Evolutionary conservation across 192 early-diverging fungal genomes (phyloP).

Genomic region (Backusella mclennaniae): DNA sequence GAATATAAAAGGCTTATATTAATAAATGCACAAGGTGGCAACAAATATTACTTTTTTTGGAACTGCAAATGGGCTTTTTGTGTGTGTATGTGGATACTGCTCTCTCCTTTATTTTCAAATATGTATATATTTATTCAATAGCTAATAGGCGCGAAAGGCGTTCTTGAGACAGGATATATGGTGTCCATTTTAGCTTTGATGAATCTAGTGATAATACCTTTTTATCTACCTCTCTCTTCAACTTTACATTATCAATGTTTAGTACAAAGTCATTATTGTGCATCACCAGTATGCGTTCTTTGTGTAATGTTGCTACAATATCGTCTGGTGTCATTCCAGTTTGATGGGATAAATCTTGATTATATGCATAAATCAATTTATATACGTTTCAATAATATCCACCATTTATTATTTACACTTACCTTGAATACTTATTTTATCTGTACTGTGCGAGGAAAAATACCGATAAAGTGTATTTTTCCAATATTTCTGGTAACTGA

Average conservation of each 20-base stretch:
- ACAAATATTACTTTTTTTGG: slow-evolving; percentile 1
- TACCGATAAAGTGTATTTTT: slow-evolving; percentile 69
- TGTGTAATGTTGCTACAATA: slow-evolving; percentile 76
- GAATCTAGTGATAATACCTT: not conserved
- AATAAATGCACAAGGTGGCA: not conserved
- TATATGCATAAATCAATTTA: not conserved
- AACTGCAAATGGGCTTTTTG: not conserved
- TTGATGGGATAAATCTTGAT: slow-evolving; percentile 55
- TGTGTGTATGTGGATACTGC: not conserved
- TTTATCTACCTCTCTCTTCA: not conserved
- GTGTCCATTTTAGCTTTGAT: not conserved
- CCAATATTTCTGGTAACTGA: slow-evolving; percentile 91
- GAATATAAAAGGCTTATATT: not conserved
- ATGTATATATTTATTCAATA: not conserved
- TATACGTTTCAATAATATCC: no score
- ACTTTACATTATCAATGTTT: not conserved
- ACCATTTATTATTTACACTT: not conserved
- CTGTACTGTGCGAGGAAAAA: slow-evolving; percentile 47
- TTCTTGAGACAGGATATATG: slow-evolving; percentile 1
- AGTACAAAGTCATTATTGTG: slow-evolving; percentile 11
- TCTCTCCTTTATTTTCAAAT: not conserved
- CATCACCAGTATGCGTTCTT: slow-evolving; percentile 39
- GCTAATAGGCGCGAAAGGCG: not conserved
- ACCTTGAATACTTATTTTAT: slow-evolving; percentile 52
- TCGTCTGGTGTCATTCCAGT: slow-evolving; percentile 90